Evolutionary conservation across 1,284 basidiomycete species (phyloP).

Genomic region (Puccinia horiana): DNA sequence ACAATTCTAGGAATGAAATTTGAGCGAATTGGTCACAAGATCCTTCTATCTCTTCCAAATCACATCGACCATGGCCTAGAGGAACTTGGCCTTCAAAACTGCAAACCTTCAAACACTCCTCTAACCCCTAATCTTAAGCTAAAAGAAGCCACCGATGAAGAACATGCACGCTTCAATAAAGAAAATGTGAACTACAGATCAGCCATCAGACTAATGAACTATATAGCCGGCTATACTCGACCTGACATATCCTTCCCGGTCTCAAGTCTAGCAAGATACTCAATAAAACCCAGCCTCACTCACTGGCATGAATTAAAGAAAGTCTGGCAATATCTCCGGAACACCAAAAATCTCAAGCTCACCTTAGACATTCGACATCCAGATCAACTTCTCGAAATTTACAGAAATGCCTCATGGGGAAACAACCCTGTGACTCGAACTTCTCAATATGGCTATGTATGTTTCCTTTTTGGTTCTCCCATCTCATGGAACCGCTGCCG

Average conservation of each 20-base stretch:
- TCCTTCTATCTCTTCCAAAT: neutral
- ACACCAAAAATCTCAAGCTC: neutral
- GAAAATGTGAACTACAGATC: slow-evolving; percentile 8
- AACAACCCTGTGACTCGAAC: neutral
- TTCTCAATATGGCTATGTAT: neutral
- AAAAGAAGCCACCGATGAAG: slow-evolving; percentile 1
- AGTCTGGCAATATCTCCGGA: neutral
- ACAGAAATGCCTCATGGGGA: neutral
- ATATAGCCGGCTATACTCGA: neutral
- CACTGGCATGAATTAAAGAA: neutral
- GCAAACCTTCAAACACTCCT: neutral
- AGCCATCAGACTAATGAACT: neutral
- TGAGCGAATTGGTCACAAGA: neutral
- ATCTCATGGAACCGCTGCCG: neutral
- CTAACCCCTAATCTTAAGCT: slow-evolving; percentile 6
- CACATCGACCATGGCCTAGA: slow-evolving; percentile 13
- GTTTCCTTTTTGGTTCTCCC: neutral
- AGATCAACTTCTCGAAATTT: neutral
- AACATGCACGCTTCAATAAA: neutral
- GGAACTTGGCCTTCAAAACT: neutral
- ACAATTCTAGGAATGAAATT: slow-evolving; percentile 1
- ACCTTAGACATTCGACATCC: neutral
- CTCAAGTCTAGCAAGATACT: neutral
- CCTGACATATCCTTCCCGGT: slow-evolving; percentile 16
- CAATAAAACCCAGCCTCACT: neutral